Base-by-base conservation (phyloP, 805 yeast genomes). In the Hermanozyma aechmeae region DNA sequence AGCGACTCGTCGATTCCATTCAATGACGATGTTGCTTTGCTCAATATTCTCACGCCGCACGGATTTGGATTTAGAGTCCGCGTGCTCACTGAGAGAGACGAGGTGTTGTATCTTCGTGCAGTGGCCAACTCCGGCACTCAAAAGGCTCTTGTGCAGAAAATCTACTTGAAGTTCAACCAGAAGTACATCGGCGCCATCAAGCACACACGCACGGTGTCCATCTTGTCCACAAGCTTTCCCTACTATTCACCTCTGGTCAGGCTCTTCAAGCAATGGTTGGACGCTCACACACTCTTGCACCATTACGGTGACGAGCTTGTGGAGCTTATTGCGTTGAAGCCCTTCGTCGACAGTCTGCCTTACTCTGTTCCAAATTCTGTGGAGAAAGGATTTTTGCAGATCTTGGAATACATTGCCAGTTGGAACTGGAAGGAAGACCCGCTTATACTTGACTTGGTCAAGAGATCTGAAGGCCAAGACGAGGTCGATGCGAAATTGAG, bases 361-460 rank as follows among this genome's bases (percentile, higher is more conserved):
- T 87, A 71, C 56, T 66, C 74, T 1, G 68, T 74, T 2, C 97
- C 98, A 3, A 73, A 79, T 16, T 76, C 89, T 31, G 75, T 79
- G 6, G 78, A 76, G 37, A 69, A 79, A 31, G 98, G 95, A 5
- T 85, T 92, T 49, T 58, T 83, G 34, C 76, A 92, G 34, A 69
- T 78, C 9, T 50, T 92, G 22, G 61, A 71, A 26, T 82, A 79
- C 44, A 51, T 92, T 25, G 68, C 94, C 15, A 57, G 56, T 24
- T 92, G 98, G 98, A 86, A 92, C 52, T 92, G 98, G 98, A 79
- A 73, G 43, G 93, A 82, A 38, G 85, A 79, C 26, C 80, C 95
- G 1, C 57, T 92, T 36, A 71, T 87, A 30, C 56, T 92, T 35
- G 96, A 92, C 46, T 57, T 84, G 40, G 75, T 79, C 10, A 76